These are phyloP conservation scores for Emiliania huxleyi DNA, from an alignment of 78 protist genomes.

Conservation along the genomic window DNA sequence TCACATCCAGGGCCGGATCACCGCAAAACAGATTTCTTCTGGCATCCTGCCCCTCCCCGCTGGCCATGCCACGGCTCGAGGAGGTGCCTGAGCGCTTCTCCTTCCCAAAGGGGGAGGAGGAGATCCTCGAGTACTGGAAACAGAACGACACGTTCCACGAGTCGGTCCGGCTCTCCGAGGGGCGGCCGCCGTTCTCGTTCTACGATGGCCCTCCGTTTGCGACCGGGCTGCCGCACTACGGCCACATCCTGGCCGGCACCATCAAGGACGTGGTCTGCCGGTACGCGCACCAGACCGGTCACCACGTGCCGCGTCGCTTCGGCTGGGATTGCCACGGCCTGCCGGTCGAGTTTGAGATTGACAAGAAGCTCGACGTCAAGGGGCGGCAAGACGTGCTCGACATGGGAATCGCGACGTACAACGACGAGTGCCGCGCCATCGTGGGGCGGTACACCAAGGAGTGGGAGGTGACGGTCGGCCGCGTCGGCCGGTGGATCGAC, in stretches of 20 bases:
- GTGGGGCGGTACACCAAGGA: constrained; percentile 93
- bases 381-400: constrained; percentile 83
- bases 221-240: constrained; percentile 99
- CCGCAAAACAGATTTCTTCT: too few relatives aligned
- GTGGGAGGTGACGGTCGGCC: constrained; percentile 87
- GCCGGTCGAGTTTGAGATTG: constrained; percentile 98
- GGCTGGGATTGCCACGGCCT: constrained; percentile 99
- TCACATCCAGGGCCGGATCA: too few relatives aligned
- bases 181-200: constrained; percentile 72
- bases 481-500: constrained; percentile 99
- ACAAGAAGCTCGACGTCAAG: constrained; percentile 86
- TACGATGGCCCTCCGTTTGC: constrained; percentile 99
- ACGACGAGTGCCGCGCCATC: constrained; percentile 88
- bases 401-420: constrained; percentile 95
- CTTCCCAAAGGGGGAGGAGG: constrained; percentile 81
- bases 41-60: too few relatives aligned
- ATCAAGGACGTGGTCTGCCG: constrained; percentile 97
- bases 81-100: constrained; percentile 69
- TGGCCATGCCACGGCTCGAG: not conserved
- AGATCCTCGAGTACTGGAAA: constrained; percentile 82
- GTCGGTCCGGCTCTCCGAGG: constrained; percentile 60
- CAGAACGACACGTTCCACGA: constrained; percentile 86
- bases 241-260: constrained; percentile 98
- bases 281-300: constrained; percentile 94
- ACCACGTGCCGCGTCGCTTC: constrained; percentile 93